Percentiles rank a stretch among this genome's conserved stretches.
Evolutionary conservation across 805 yeast species (phyloP).

Genomic region (Hermanozyma aechmeae): DNA sequence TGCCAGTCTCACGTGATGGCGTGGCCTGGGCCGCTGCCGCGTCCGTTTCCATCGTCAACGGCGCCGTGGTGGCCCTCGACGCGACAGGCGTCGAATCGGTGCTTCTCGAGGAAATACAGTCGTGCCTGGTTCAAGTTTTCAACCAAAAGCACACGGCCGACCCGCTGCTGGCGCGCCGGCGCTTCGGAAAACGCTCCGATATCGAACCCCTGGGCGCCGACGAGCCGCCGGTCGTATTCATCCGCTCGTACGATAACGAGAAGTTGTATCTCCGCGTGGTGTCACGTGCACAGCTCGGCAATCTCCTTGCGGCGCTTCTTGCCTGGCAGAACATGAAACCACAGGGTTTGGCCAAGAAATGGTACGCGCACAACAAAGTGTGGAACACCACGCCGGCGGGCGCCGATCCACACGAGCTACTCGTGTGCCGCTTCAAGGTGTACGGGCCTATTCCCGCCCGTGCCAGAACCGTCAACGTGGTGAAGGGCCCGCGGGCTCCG

Average conservation of each 20-base stretch:
- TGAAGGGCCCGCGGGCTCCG: constrained; percentile 30
- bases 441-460: constrained; percentile 52
- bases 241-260: constrained; percentile 31
- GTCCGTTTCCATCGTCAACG: constrained; percentile 22
- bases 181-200: too few species aligned
- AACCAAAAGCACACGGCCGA: too few species aligned
- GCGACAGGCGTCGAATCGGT: constrained; percentile 20
- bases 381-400: constrained; percentile 11
- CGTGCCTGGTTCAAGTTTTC: constrained; percentile 34
- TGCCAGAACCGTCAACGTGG: constrained; percentile 26
- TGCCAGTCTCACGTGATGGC: constrained; percentile 28
- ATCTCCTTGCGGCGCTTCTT: constrained; percentile 34
- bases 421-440: constrained; percentile 57
- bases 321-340: constrained; percentile 52
- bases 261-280: constrained; percentile 27
- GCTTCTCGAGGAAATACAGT: constrained; percentile 25
- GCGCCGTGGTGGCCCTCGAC: constrained; percentile 24
- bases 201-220: too few species aligned
- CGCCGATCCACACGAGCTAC: constrained; percentile 25
- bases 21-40: constrained; percentile 24
- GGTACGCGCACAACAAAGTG: constrained; percentile 35
- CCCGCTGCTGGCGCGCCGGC: too few species aligned
- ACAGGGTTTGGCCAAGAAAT: constrained; percentile 45
- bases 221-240: constrained; percentile 30
- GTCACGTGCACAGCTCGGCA: constrained; percentile 29